Conservation (phyloP, 495 filamentous ascomycete species). For the Aspergillus sclerotioniger region DNA sequence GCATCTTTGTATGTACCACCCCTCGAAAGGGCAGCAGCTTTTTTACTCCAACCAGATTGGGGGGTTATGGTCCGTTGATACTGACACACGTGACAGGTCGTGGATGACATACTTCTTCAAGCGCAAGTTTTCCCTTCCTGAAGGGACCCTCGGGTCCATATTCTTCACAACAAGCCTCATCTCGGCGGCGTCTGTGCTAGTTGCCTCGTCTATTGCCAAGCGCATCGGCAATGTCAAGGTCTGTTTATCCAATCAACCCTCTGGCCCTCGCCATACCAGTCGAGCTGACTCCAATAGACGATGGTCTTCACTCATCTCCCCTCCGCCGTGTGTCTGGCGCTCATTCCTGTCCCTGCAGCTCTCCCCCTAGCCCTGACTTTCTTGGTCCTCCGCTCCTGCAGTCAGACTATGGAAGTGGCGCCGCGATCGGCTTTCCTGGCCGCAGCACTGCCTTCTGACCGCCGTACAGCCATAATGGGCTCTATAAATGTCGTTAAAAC, state of each 20-base stretch:
- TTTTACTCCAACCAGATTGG: no score
- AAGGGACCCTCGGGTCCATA: conserved; percentile 68
- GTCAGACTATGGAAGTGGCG: conserved; percentile 79
- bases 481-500: conserved; percentile 68
- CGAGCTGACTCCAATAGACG: conserved; percentile 40
- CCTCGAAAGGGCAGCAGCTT: background rate
- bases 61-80: background rate
- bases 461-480: conserved; percentile 78
- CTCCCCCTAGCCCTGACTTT: conserved; percentile 59
- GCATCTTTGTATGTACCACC: conserved; percentile 55
- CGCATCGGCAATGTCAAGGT: conserved; percentile 74
- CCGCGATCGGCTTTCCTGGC: conserved; percentile 79
- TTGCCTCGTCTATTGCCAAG: conserved; percentile 72
- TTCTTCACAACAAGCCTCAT: conserved; percentile 67
- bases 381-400: conserved; percentile 65
- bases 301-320: conserved; percentile 89
- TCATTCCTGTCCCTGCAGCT: conserved; percentile 61
- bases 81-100: conserved; percentile 35
- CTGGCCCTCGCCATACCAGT: background rate
- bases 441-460: conserved; percentile 63
- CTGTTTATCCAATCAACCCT: background rate
- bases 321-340: conserved; percentile 65
- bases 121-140: conserved; percentile 66
- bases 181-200: conserved; percentile 63
- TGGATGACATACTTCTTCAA: conserved; percentile 78